Percentiles rank a stretch among this genome's conserved stretches.
phyloP scores from a whole-genome alignment of 2,329 filamentous ascomycete genomes.

The Fusarium oligoseptatum region DNA sequence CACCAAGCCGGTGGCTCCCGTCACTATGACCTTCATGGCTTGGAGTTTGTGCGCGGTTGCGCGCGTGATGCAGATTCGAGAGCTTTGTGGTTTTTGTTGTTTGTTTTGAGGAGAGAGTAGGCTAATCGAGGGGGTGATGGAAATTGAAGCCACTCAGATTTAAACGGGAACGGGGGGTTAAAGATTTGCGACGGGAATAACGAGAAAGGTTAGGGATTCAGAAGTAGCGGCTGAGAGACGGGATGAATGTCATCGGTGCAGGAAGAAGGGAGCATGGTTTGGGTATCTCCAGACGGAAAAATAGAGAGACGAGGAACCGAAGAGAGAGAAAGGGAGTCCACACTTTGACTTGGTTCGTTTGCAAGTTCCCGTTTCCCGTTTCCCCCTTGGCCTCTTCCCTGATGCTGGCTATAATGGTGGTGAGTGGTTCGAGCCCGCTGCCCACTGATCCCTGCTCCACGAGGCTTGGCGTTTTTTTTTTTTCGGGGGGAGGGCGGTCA shows the following conservation, averaged over 20 bases:
- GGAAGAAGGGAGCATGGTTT: constrained; percentile 7
- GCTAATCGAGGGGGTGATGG: neutral
- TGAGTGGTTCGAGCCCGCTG: constrained; percentile 34
- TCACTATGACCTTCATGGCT: constrained; percentile 69
- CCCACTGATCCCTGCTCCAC: constrained; percentile 38
- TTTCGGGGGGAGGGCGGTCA: constrained; percentile 17
- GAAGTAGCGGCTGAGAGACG: constrained; percentile 7
- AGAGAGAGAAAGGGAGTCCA: neutral
- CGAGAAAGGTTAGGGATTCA: neutral
- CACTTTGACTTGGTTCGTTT: neutral
- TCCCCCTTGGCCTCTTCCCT: neutral
- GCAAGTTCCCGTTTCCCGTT: neutral
- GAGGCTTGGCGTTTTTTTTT: constrained; percentile 41
- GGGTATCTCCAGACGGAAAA: neutral
- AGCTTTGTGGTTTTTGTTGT: neutral
- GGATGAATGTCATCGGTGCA: constrained; percentile 19
- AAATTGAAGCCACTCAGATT: constrained; percentile 1
- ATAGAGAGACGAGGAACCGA: neutral
- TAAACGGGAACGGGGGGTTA: neutral
- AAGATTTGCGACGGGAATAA: constrained; percentile 4
- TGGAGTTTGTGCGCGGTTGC: neutral
- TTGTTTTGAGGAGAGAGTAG: neutral
- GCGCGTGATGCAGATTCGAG: neutral
- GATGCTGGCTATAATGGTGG: neutral
- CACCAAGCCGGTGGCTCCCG: constrained; percentile 70